Evolutionary conservation across 306 rosid genomes (phyloP).

Genomic region (Cucurbita maxima): DNA sequence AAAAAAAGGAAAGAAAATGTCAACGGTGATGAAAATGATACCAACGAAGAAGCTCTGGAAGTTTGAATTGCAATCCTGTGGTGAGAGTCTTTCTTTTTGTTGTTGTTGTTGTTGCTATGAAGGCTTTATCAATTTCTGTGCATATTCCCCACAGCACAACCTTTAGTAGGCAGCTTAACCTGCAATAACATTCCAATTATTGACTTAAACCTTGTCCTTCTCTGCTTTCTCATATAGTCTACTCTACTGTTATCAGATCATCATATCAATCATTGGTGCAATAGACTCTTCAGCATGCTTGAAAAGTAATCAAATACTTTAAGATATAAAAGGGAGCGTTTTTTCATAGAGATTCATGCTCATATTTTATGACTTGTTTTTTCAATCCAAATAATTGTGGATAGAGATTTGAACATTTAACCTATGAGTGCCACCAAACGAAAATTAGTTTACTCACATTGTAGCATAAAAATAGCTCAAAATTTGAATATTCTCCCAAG

Average conservation of each 20-base stretch:
- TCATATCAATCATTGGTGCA: conserved; percentile 1
- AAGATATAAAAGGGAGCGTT: background rate
- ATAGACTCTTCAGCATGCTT: conserved; percentile 5
- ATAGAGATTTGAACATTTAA: background rate
- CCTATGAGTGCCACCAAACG: too few relatives aligned
- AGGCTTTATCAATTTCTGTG: conserved; percentile 80
- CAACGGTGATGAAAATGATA: conserved; percentile 58
- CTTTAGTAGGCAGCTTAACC: conserved; percentile 21
- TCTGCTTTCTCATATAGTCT: conserved; percentile 6
- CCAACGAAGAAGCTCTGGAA: conserved; percentile 26
- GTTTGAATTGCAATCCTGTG: conserved; percentile 25
- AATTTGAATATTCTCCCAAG: background rate
- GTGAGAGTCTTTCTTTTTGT: conserved; percentile 26
- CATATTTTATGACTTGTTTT: background rate
- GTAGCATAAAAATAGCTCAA: too few relatives aligned
- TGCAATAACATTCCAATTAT: conserved; percentile 16
- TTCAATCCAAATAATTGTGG: background rate
- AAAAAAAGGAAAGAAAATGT: conserved; percentile 22
- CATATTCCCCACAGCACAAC: conserved; percentile 32
- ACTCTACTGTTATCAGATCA: background rate
- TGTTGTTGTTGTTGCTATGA: conserved; percentile 24
- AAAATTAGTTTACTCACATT: too few relatives aligned
- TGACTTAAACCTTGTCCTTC: background rate
- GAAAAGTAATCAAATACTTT: background rate
- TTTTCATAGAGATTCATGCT: background rate